Percentiles rank a stretch among this genome's conserved stretches.
These are phyloP conservation scores for Solanum lycopersicoides DNA, from an alignment of 257 asterid genomes.

Conservation along the genomic window DNA sequence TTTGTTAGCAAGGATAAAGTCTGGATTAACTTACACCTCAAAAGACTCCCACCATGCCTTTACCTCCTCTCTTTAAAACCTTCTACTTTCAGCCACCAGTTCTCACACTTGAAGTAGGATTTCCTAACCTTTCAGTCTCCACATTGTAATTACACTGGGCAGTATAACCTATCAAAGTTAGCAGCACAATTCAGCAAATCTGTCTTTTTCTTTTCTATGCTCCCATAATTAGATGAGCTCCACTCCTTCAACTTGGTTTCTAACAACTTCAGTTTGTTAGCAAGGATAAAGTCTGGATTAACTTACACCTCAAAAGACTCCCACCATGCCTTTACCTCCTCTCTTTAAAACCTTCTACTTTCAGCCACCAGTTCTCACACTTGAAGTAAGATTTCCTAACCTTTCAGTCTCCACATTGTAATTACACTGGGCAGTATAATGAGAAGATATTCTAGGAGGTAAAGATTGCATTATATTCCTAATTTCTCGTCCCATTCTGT, in stretches of 20 bases:
- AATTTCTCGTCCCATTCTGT: background rate
- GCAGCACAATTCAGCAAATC: background rate
- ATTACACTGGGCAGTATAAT: background rate
- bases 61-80: background rate
- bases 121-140: background rate
- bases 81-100: background rate
- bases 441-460: background rate
- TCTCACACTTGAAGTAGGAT: background rate
- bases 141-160: background rate
- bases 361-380: background rate
- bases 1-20: background rate
- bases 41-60: background rate
- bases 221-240: background rate
- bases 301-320: background rate
- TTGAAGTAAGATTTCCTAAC: background rate
- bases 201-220: background rate
- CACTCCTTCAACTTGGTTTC: background rate
- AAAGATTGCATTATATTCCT: background rate
- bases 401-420: background rate
- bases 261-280: background rate
- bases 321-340: background rate
- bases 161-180: background rate
- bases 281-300: background rate
- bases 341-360: background rate
- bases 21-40: background rate